Conservation (phyloP, 345 rosid species). For the Cardamine chenopodiifolia region DNA sequence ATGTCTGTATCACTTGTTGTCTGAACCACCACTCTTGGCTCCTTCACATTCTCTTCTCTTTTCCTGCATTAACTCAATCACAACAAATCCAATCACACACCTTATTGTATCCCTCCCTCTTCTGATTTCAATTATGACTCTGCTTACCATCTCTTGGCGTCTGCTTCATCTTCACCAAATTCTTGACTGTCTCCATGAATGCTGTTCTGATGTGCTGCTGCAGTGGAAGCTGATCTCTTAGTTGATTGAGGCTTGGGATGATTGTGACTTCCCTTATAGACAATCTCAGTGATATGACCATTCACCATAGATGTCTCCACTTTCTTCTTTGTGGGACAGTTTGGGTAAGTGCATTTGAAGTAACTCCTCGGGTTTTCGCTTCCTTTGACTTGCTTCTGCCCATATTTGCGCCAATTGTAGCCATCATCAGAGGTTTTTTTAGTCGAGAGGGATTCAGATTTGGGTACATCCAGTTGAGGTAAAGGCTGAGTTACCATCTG, state of each 20-base stretch:
- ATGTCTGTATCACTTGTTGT: slow-evolving; percentile 93
- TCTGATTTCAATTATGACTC: slow-evolving; percentile 41
- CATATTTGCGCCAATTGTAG: slow-evolving; percentile 96
- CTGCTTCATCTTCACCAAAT: slow-evolving; percentile 70
- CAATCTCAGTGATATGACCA: slow-evolving; percentile 90
- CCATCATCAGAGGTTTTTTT: slow-evolving; percentile 65
- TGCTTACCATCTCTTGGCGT: slow-evolving; percentile 78
- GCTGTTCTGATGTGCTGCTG: slow-evolving; percentile 52
- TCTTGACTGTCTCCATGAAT: slow-evolving; percentile 57
- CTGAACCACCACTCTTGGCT: slow-evolving; percentile 92
- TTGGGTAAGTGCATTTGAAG: slow-evolving; percentile 84
- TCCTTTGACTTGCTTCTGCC: slow-evolving; percentile 94
- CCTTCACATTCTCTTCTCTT: slow-evolving; percentile 82
- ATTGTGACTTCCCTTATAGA: slow-evolving; percentile 85
- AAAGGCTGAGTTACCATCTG: slow-evolving; percentile 19
- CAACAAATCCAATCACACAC: slow-evolving; percentile 45
- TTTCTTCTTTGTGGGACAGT: slow-evolving; percentile 85
- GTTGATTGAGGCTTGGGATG: slow-evolving; percentile 85
- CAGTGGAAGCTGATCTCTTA: slow-evolving; percentile 59
- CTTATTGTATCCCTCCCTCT: slow-evolving; percentile 34
- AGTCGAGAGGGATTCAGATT: not conserved
- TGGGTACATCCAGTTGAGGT: slow-evolving; percentile 38
- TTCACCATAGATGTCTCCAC: slow-evolving; percentile 74
- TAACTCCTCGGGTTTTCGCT: slow-evolving; percentile 95
- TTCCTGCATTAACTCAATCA: slow-evolving; percentile 69